These are phyloP conservation scores for Psidium guajava DNA, from an alignment of 345 rosid species.

Conservation along the genomic window DNA sequence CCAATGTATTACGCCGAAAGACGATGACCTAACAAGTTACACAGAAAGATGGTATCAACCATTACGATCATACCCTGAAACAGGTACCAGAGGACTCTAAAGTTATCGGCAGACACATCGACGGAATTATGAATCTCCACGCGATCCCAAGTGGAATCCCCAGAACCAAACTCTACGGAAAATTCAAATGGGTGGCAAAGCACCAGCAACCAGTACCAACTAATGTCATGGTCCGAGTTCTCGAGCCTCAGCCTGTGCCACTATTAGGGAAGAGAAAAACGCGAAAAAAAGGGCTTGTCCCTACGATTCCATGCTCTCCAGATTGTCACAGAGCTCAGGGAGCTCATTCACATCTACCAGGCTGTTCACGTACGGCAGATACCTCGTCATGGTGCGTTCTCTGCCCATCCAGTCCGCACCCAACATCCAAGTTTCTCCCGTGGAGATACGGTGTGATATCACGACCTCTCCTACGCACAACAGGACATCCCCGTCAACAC, in stretches of 20 bases:
- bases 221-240: neutral
- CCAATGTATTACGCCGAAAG: neutral
- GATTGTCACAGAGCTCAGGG: neutral
- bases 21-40: neutral
- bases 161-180: neutral
- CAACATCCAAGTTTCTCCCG: neutral
- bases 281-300: neutral
- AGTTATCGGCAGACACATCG: neutral
- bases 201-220: neutral
- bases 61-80: neutral
- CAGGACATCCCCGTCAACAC: constrained; percentile 9
- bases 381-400: constrained; percentile 1
- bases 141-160: neutral
- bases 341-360: constrained; percentile 5
- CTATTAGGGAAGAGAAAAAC: neutral
- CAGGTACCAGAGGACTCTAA: neutral
- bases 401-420: neutral
- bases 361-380: constrained; percentile 27
- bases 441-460: neutral
- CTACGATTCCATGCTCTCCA: neutral
- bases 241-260: neutral
- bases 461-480: constrained; percentile 1
- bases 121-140: neutral
- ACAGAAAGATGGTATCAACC: neutral
- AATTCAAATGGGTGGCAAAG: neutral